phyloP scores from a whole-genome alignment of 2,329 filamentous ascomycete genomes.

The Stemphylium lycopersici region DNA sequence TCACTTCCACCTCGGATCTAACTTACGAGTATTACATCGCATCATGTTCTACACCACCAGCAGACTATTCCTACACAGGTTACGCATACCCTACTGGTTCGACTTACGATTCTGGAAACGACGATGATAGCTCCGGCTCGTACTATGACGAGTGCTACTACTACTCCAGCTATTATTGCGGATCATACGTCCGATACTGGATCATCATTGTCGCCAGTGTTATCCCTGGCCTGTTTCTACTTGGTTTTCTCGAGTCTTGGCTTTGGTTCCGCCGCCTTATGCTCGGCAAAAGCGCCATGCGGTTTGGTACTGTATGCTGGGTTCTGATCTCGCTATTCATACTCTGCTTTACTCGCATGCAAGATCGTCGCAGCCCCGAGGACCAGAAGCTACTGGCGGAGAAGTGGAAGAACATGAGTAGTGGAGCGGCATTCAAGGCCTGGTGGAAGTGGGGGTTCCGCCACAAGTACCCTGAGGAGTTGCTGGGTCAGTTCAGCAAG shows the following conservation, averaged over 20 bases:
- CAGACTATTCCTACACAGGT: neutral
- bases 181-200: constrained; percentile 22
- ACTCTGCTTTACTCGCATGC: constrained; percentile 40
- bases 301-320: constrained; percentile 43
- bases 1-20: constrained; percentile 24
- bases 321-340: constrained; percentile 39
- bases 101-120: neutral
- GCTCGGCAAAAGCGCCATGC: constrained; percentile 37
- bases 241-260: constrained; percentile 41
- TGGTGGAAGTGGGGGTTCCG: constrained; percentile 44
- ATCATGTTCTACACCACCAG: constrained; percentile 28
- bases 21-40: constrained; percentile 36
- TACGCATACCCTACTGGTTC: constrained; percentile 10
- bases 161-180: constrained; percentile 17
- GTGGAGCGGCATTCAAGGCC: constrained; percentile 38
- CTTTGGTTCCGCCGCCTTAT: constrained; percentile 47
- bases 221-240: constrained; percentile 37
- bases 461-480: constrained; percentile 35
- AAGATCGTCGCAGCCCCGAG: constrained; percentile 37
- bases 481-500: constrained; percentile 39
- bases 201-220: constrained; percentile 39
- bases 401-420: constrained; percentile 38
- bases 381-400: constrained; percentile 39
- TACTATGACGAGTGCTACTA: constrained; percentile 14
- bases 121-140: constrained; percentile 9